Evolutionary conservation across 805 yeast genomes (phyloP).

Genomic region (Isabelozyma heimii): DNA sequence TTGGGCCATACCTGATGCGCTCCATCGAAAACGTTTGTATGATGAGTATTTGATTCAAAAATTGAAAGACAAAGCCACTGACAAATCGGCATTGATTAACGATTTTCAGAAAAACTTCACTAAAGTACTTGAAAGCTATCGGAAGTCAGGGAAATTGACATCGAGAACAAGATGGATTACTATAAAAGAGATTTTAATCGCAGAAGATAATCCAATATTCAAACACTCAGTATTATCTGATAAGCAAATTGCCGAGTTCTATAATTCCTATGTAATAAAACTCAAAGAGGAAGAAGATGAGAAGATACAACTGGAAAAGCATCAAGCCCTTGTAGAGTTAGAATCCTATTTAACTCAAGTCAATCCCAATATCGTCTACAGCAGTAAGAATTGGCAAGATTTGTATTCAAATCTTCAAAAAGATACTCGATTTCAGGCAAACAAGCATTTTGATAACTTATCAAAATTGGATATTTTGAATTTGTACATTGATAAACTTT

Average conservation of each 20-base stretch:
- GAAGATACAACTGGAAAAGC: constrained; percentile 24
- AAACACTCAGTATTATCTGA: constrained; percentile 60
- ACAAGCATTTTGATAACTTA: constrained; percentile 51
- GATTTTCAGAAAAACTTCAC: constrained; percentile 55
- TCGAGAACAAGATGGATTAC: constrained; percentile 66
- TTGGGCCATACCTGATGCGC: constrained; percentile 64
- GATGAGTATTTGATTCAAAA: constrained; percentile 54
- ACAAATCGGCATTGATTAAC: constrained; percentile 52
- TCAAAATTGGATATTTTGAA: constrained; percentile 59
- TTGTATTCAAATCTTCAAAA: constrained; percentile 31
- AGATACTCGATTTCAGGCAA: constrained; percentile 57
- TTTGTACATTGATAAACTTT: constrained; percentile 42
- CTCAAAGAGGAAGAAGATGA: constrained; percentile 31
- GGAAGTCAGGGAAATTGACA: constrained; percentile 35
- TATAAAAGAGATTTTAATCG: constrained; percentile 44
- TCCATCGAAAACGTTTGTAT: constrained; percentile 56
- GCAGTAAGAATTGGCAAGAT: constrained; percentile 36
- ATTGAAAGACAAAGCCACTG: constrained; percentile 47
- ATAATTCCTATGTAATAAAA: constrained; percentile 45
- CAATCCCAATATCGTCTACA: constrained; percentile 24
- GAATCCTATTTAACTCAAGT: constrained; percentile 46
- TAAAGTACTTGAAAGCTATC: constrained; percentile 40
- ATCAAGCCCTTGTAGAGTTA: constrained; percentile 53
- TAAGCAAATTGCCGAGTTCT: constrained; percentile 52
- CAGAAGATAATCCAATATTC: constrained; percentile 65